phyloP scores from a whole-genome alignment of 2,329 filamentous ascomycete species.

The Stachybotrys elegans region DNA sequence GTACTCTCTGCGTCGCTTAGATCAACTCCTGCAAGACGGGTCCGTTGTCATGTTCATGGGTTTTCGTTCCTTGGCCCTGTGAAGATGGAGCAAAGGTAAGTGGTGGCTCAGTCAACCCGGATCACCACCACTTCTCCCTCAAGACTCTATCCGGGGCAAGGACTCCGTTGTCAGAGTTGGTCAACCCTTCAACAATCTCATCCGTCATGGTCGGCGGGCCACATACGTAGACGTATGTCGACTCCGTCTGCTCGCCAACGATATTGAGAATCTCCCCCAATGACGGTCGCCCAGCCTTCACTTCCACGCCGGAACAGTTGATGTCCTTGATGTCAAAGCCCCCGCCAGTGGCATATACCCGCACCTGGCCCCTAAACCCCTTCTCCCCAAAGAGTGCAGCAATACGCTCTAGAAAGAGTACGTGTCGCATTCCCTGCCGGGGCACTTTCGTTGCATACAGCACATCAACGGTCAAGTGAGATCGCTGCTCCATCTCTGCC shows the following conservation, averaged over 20 bases:
- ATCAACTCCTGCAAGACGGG: too few relatives aligned
- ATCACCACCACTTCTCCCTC: slow-evolving; percentile 61
- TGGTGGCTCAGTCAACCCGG: too few relatives aligned
- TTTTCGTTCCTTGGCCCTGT: too few relatives aligned
- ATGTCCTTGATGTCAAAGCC: background rate
- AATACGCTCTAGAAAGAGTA: slow-evolving; percentile 50
- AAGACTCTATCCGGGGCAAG: slow-evolving; percentile 43
- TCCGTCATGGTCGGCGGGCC: slow-evolving; percentile 67
- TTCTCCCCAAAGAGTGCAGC: slow-evolving; percentile 31
- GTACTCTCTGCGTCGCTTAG: too few relatives aligned
- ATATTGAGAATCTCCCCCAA: slow-evolving; percentile 35
- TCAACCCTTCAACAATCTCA: slow-evolving; percentile 48
- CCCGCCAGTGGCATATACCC: slow-evolving; percentile 41
- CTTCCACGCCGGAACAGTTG: slow-evolving; percentile 9
- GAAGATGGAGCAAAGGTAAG: too few relatives aligned
- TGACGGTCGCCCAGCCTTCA: slow-evolving; percentile 34
- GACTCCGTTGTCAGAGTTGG: slow-evolving; percentile 16
- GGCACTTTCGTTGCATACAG: slow-evolving; percentile 54
- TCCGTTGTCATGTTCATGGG: too few relatives aligned
- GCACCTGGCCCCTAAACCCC: slow-evolving; percentile 33
- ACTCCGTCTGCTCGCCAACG: slow-evolving; percentile 25
- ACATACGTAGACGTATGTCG: slow-evolving; percentile 60
- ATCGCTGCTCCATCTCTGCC: slow-evolving; percentile 23
- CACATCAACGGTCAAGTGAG: slow-evolving; percentile 44
- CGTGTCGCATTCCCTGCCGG: slow-evolving; percentile 20